Base-by-base conservation (phyloP, 164 flowering plant species). In the Vitis cinerea region DNA sequence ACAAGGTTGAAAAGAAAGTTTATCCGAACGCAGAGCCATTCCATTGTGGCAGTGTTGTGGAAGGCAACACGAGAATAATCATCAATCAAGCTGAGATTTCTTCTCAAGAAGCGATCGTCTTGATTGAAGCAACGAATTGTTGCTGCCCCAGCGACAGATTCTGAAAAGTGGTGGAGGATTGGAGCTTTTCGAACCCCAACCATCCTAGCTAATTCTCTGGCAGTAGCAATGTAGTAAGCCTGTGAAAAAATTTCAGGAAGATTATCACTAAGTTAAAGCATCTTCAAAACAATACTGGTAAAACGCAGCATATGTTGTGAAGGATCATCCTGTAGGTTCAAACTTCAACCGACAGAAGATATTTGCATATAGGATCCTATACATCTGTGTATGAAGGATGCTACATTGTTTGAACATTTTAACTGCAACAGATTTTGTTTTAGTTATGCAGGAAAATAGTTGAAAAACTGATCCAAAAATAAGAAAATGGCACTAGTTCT, bases 131-230 rank as follows among this genome's bases (percentile, higher is more conserved):
- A 84, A 15, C 90, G 89, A 61, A 93, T 83, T 7, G 84, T 79
- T 62, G 89, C 66, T 52, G 88, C 90, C 19, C 97, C 97, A 2
- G 83, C 53, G 44, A 91, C 78, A 10, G 93, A 76, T 77, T 93
- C 95, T 14, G 93, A 84, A 50, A 87, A 89, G 71, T 91, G 95
- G 76, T 93, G 98, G 57, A 88, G 78, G 64, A 93, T 80, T 27
- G 93, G 98, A 66, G 92, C 82, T 77, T 84, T 91, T 62, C 79
- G 75, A 47, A 75, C 78, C 13, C 92, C 90, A 50, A 84, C 90
- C 91, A 90, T 90, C 78, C 98, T 75, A 2, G 97, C 96, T 47
- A 93, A 80, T 71, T 93, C 94, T 77, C 98, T 84, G 0, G 98
- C 93, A n/a, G 97, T 86, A 10, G 78, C 78, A 31, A 88, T 93